Conservation (phyloP, 768 basidiomycete genomes). For the Gymnopilus junonius region DNA sequence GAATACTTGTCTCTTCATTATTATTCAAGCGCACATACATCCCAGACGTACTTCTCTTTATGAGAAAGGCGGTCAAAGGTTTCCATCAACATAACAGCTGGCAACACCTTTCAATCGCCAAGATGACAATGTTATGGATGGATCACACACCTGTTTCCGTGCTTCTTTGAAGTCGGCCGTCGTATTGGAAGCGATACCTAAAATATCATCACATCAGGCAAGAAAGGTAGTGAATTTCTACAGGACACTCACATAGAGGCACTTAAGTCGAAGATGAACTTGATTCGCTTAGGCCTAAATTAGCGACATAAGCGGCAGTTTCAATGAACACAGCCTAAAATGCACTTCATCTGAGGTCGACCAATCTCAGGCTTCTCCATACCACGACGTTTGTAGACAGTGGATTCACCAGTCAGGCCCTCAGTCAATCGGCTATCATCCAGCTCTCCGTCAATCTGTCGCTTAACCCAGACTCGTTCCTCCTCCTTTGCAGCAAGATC, state of each 20-base stretch:
- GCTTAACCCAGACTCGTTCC: constrained; percentile 73
- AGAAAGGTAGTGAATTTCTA: neutral
- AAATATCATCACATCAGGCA: neutral
- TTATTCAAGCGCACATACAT: constrained; percentile 48
- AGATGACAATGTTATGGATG: neutral
- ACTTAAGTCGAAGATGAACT: constrained; percentile 72
- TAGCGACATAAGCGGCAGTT: neutral
- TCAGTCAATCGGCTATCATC: constrained; percentile 70
- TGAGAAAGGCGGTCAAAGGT: constrained; percentile 64
- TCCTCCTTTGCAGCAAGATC: constrained; percentile 72
- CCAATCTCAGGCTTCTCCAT: constrained; percentile 74
- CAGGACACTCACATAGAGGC: constrained; percentile 56
- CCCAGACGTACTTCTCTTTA: constrained; percentile 79
- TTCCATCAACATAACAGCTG: constrained; percentile 79
- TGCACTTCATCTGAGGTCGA: constrained; percentile 68
- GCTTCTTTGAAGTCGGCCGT: constrained; percentile 65
- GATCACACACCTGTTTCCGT: constrained; percentile 59
- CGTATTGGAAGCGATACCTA: constrained; percentile 77
- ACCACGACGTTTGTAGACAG: constrained; percentile 71
- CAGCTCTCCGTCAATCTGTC: constrained; percentile 72
- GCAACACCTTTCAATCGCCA: neutral
- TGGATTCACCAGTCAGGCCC: constrained; percentile 68
- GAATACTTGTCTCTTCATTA: neutral
- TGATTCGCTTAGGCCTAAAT: constrained; percentile 64
- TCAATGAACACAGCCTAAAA: neutral